Evolutionary conservation across 805 yeast genomes (phyloP).

Genomic region (Sporopachydermia quercuum): DNA sequence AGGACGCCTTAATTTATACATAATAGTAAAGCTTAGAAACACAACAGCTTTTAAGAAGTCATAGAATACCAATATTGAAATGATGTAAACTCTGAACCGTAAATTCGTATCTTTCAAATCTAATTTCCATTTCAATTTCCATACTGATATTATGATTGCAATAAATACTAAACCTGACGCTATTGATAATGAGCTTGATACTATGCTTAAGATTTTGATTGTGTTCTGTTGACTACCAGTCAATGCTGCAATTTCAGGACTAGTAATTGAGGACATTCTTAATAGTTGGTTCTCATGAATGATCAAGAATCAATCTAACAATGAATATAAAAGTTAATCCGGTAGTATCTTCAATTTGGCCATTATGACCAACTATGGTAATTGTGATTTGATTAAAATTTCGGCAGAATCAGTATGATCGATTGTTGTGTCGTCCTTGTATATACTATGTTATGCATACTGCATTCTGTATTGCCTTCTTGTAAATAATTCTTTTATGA

Average conservation of each 20-base stretch:
- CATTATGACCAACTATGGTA: too few relatives aligned
- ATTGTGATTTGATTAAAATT: too few relatives aligned
- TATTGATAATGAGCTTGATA: background rate
- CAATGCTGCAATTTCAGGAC: background rate
- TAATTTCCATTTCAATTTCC: background rate
- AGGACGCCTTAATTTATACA: background rate
- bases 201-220: background rate
- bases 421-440: too few relatives aligned
- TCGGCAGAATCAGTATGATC: too few relatives aligned
- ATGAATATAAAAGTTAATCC: too few relatives aligned
- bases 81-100: background rate
- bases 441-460: too few relatives aligned
- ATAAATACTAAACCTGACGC: background rate
- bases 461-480: too few relatives aligned
- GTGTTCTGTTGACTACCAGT: background rate
- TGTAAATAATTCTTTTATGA: too few relatives aligned
- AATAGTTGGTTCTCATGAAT: too few relatives aligned
- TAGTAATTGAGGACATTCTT: background rate
- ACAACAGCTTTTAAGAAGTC: background rate
- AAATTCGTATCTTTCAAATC: background rate
- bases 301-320: too few relatives aligned
- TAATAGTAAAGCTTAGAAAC: background rate
- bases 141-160: background rate
- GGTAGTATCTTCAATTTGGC: too few relatives aligned
- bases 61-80: background rate